Base-by-base conservation (phyloP, 140 eudicot genomes). In the Oenanthe javanica region DNA sequence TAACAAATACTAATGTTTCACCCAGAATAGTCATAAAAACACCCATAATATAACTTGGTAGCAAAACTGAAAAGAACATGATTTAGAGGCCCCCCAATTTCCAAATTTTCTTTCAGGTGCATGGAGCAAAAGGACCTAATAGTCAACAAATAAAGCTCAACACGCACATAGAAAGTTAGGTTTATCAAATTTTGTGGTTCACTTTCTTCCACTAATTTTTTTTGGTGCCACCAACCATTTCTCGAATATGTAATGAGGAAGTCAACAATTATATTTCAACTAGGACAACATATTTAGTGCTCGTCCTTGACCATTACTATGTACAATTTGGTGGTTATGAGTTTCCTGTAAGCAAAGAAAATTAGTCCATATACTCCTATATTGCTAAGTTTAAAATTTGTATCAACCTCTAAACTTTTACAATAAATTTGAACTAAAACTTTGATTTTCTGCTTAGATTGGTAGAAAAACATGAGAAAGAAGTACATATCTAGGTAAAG, bases 61-160 rank as follows among this genome's bases (percentile, higher is more conserved):
- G 21, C 45, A 25, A 7, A 67, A 27, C 2, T 13, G 0, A 19
- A 67, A 66, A 66, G 8, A 12, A 0, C 73, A 27, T 14, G 42
- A 14, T 27, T 0, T 27, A 66, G 45, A 66, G 72, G 72, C n/a
- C 43, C 45, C 27, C 72, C n/a, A 10, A 10, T 66, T 13, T 11
- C 72, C 72, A 27, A 11, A 27, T 10, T 11, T 11, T 27, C 4
- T 43, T 66, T 27, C 0, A 66, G 3, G 8, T 27, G 27, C 1
- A 66, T 66, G 72, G 42, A 66, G 43, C 40, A 27, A 67, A 14
- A 67, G 19, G 21, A 67, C 21, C 73, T 67, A 67, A 67, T 67
- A 12, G 73, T 67, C 73, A 67, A 67, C 73, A 67, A 67, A 67
- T 21, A 67, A 38, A 27, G 73, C 73, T 27, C 45, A 27, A 67